These are phyloP conservation scores for Colletotrichum horii DNA, from an alignment of 2,329 filamentous ascomycete genomes.

Conservation along the genomic window DNA sequence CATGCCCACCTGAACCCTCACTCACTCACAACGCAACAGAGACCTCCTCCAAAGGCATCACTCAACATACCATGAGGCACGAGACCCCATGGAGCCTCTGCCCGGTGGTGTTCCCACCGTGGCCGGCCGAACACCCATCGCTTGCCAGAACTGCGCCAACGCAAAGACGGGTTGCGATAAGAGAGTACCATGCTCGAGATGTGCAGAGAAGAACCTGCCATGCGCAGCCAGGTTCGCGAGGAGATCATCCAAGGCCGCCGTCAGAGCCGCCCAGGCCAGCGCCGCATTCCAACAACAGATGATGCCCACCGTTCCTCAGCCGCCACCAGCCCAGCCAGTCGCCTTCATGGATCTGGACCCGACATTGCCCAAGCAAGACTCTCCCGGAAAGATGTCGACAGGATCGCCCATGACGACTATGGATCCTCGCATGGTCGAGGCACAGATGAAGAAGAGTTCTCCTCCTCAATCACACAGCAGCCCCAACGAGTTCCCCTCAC, in stretches of 20 bases:
- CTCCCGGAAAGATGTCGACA: constrained; percentile 28
- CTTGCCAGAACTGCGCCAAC: constrained; percentile 42
- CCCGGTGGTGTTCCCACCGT: constrained; percentile 48
- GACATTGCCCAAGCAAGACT: constrained; percentile 27
- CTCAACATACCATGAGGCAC: constrained; percentile 55
- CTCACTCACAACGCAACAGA: constrained; percentile 33
- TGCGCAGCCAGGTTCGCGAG: constrained; percentile 54
- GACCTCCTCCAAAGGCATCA: constrained; percentile 58
- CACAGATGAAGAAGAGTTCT: constrained; percentile 33
- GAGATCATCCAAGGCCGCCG: constrained; percentile 52
- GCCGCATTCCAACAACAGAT: constrained; percentile 35
- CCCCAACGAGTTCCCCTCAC: constrained; percentile 39
- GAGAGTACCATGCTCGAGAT: constrained; percentile 41
- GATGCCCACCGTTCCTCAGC: constrained; percentile 17
- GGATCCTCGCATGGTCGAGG: constrained; percentile 36
- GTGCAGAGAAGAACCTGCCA: constrained; percentile 37
- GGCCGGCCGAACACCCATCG: constrained; percentile 42
- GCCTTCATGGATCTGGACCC: constrained; percentile 43
- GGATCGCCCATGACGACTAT: constrained; percentile 34
- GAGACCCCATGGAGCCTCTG: constrained; percentile 49
- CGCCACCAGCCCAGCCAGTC: constrained; percentile 30
- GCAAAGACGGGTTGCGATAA: constrained; percentile 45
- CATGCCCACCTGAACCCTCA: background rate
- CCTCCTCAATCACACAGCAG: constrained; percentile 37
- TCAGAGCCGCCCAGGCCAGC: constrained; percentile 46